Evolutionary conservation across 2,329 filamentous ascomycete species (phyloP), one percentile per base, ranked within the genome.

Genomic region (Ascosphaera apis): DNA sequence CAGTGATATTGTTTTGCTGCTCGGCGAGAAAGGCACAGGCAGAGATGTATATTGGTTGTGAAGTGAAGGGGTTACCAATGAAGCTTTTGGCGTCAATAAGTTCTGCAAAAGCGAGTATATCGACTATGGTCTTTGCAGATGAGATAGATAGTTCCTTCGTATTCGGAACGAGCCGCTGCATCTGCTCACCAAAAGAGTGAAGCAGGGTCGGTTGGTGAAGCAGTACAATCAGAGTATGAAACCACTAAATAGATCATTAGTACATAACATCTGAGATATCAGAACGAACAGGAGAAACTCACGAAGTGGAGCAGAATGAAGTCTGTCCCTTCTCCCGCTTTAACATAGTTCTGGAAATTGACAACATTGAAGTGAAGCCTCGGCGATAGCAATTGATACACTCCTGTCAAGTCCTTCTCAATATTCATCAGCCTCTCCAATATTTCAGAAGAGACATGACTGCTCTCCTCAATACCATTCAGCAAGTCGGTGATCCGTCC

Each of bases 11-110:
- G n/a, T n/a, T n/a, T n/a, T n/a, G n/a, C 36, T 54, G 48, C 16
- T 51, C 49, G 4, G 46, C 39, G 12, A 91, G 58, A 45, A 91
- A 91, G 0, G 82, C 82, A 48, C 81, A 91, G 1, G 81, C 82
- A 1, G 82, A 82, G 40, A 91, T 86, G 46, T 91, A 91, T 48
- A 91, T 91, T 0, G 82, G 82, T 52, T 91, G 82, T 34, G 77
- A 82, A 0, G 80, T 88, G 44, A 91, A 91, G 0, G 82, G 82
- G 40, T 88, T 91, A 1, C 81, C 80, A 23, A 84, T 75, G 38
- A 84, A 81, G 45, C 81, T 84, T 51, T 80, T 83, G 0, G 78
- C 72, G 50, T 91, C 80, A 36, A 88, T 80, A 7, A 91, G 58
- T 48, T 91, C 80, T 0, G 81, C 79, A 52, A 91, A 91, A 1